Evolutionary conservation across 768 basidiomycete species (phyloP), one percentile per base, ranked within the genome.

Genomic region (Coprinellus aureogranulatus): DNA sequence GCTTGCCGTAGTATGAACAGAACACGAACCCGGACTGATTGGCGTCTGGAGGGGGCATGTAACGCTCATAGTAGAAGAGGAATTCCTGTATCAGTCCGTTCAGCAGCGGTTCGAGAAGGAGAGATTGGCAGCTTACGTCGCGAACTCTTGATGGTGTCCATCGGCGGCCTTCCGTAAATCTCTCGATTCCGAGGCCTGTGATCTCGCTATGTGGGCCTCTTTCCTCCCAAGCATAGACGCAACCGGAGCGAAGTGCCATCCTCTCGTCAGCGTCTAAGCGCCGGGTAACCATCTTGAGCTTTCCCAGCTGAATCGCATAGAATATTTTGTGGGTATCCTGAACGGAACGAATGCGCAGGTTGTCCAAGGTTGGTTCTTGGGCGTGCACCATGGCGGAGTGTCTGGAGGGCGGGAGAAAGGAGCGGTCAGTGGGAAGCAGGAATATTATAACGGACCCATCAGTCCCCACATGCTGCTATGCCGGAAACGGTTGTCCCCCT

Each of bases 101-200:
- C 58, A 39, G 45, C 41, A 51, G 25, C 45, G 34, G 18, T 20
- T 44, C 22, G 20, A 18, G 52, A 49, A 55, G 52, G 54, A 62
- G 46, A 30, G 25, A n/a, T 56, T 53, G 39, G 66, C 46, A 73
- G 23, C 86, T 59, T 65, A 89, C 89, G 70, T 92, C 90, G 70
- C 90, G 82, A 57, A 92, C 89, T 55, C 90, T 84, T 49, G 89
- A 90, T 40, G 90, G 86, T 41, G 87, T 88, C 90, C 90, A 92
- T 61, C 86, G 80, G 64, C 86, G 80, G 23, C 90, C 90, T 68
- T 92, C 90, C 3, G 90, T 92, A 71, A 90, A 92, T 27, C 90
- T 81, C 66, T 92, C 91, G 66, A 92, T 92, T 28, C 89, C 88
- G 30, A 90, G 78, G 14, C 89, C 89, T 2, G 87, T 88, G 14